Conservation (phyloP, 2,329 filamentous ascomycete species). For the Ceratocystis eucalypticola region DNA sequence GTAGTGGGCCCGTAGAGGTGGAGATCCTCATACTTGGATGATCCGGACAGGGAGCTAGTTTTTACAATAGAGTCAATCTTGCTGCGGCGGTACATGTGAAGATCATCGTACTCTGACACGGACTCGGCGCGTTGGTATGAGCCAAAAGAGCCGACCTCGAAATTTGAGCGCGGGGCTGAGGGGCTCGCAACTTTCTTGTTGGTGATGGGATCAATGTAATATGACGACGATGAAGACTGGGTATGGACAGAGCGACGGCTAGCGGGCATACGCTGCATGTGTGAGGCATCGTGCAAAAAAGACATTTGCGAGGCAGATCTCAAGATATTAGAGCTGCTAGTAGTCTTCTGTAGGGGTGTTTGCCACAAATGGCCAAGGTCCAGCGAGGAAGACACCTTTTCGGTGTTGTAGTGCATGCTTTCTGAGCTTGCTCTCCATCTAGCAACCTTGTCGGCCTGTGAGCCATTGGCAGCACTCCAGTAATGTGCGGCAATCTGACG, state of each 20-base stretch:
- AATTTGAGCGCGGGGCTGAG: not conserved
- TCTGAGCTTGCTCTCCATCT: slow-evolving; percentile 18
- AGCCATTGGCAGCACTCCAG: slow-evolving; percentile 18
- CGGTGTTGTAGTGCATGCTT: slow-evolving; percentile 17
- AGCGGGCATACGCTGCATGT: slow-evolving; percentile 9
- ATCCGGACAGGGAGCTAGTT: slow-evolving; percentile 16
- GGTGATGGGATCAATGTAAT: slow-evolving; percentile 7
- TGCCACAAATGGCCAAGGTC: slow-evolving; percentile 17
- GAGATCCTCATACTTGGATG: slow-evolving; percentile 28
- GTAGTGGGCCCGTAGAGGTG: slow-evolving; percentile 25
- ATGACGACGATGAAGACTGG: not conserved
- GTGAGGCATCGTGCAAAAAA: slow-evolving; percentile 11
- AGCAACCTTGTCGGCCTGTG: slow-evolving; percentile 17
- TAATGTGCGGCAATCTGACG: slow-evolving; percentile 19
- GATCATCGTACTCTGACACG: slow-evolving; percentile 25
- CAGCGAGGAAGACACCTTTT: slow-evolving; percentile 6
- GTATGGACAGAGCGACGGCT: slow-evolving; percentile 15
- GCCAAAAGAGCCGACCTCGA: slow-evolving; percentile 23
- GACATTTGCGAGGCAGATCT: slow-evolving; percentile 16
- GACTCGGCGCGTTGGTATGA: slow-evolving; percentile 21
- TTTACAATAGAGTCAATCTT: slow-evolving; percentile 23
- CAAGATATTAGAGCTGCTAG: slow-evolving; percentile 14
- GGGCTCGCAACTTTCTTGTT: not conserved
- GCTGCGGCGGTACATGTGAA: slow-evolving; percentile 28
- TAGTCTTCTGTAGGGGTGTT: slow-evolving; percentile 15